These are phyloP conservation scores for Capsaspora owczarzaki DNA, from an alignment of 78 protist genomes.

Conservation along the genomic window DNA sequence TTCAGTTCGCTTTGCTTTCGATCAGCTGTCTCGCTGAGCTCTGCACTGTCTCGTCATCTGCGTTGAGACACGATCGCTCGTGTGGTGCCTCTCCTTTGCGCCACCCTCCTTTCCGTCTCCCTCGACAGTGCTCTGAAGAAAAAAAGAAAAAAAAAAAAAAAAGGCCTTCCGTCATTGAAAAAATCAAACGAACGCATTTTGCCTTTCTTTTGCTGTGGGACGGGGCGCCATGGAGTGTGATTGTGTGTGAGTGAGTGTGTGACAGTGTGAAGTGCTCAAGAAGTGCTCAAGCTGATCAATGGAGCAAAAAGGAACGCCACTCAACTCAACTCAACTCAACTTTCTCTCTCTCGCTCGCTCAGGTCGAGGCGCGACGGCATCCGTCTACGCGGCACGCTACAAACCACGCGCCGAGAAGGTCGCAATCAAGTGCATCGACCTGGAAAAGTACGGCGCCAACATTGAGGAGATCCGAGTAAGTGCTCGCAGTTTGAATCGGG, in stretches of 20 bases:
- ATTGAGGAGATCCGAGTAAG: conserved; percentile 27
- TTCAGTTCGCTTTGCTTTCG: background rate
- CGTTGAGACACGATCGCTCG: background rate
- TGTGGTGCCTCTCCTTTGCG: background rate
- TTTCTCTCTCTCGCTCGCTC: too few relatives aligned
- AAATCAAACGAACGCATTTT: background rate
- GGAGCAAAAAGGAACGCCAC: too few relatives aligned
- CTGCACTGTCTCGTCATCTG: background rate
- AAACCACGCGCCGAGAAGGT: conserved; percentile 7
- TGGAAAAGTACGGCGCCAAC: conserved; percentile 27
- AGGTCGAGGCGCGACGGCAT: conserved; percentile 35
- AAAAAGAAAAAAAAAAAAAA: too few relatives aligned
- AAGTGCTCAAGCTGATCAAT: too few relatives aligned
- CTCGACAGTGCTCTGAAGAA: too few relatives aligned
- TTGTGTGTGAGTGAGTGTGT: background rate
- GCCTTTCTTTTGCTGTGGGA: background rate
- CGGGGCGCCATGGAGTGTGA: too few relatives aligned
- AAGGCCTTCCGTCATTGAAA: background rate
- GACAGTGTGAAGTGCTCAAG: too few relatives aligned
- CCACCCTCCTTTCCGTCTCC: too few relatives aligned
- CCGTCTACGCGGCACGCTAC: conserved; percentile 18
- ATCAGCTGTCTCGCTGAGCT: background rate
- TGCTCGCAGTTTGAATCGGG: background rate
- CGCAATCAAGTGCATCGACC: conserved; percentile 25
- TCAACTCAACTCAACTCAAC: too few relatives aligned